Percentiles rank a stretch among this genome's conserved stretches.
These are phyloP conservation scores for Yarrowia deformans DNA, from an alignment of 805 yeast species.

Conservation along the genomic window DNA sequence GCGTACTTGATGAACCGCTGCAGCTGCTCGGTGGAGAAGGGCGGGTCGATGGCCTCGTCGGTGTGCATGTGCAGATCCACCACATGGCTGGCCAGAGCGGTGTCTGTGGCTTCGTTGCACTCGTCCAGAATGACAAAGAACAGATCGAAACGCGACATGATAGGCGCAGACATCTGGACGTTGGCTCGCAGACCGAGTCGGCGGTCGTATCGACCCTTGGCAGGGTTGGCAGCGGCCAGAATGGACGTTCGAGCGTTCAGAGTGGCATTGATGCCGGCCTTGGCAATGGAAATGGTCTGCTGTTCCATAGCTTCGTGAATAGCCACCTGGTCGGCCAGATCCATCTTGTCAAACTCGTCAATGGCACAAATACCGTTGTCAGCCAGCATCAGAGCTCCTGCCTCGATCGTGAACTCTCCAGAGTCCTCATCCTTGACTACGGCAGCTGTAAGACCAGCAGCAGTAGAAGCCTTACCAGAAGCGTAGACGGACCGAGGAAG, in stretches of 20 bases:
- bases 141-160: slow-evolving; percentile 96
- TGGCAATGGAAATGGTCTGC: slow-evolving; percentile 97
- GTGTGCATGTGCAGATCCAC: slow-evolving; percentile 90
- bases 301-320: slow-evolving; percentile 99
- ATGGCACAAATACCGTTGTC: slow-evolving; percentile 98
- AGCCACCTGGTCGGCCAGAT: slow-evolving; percentile 92
- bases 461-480: slow-evolving; percentile 97
- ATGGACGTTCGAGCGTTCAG: slow-evolving; percentile 95
- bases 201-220: slow-evolving; percentile 95
- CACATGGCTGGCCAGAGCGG: slow-evolving; percentile 89
- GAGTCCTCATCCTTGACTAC: slow-evolving; percentile 97
- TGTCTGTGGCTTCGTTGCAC: slow-evolving; percentile 88
- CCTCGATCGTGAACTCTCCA: slow-evolving; percentile 96
- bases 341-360: slow-evolving; percentile 99
- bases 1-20: slow-evolving; percentile 91
- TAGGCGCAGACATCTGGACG: slow-evolving; percentile 95
- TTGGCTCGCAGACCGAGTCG: slow-evolving; percentile 84
- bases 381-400: slow-evolving; percentile 98
- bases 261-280: slow-evolving; percentile 98
- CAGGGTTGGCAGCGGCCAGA: slow-evolving; percentile 98
- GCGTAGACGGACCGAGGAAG: slow-evolving; percentile 96
- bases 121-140: slow-evolving; percentile 95
- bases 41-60: slow-evolving; percentile 89
- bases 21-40: slow-evolving; percentile 86
- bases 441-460: slow-evolving; percentile 98